These are phyloP conservation scores for Sclerotinia spermophila DNA, from an alignment of 2,329 filamentous ascomycete species.

Conservation along the genomic window DNA sequence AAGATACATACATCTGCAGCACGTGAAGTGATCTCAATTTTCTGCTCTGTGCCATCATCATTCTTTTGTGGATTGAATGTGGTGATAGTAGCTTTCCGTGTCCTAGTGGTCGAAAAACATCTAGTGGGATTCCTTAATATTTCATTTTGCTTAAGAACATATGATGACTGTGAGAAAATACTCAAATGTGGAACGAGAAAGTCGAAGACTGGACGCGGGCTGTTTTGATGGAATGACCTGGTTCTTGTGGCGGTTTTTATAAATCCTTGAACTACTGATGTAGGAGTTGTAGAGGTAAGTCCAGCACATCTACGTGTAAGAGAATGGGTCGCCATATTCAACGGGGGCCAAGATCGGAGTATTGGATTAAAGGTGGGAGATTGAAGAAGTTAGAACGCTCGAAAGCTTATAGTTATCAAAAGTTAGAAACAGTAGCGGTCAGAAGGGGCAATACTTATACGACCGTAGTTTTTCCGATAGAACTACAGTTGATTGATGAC, in stretches of 20 bases:
- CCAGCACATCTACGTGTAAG: constrained; percentile 29
- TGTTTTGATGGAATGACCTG: constrained; percentile 30
- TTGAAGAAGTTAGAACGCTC: not conserved
- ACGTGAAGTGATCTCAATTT: constrained; percentile 76
- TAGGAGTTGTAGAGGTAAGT: constrained; percentile 21
- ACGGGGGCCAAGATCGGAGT: not conserved
- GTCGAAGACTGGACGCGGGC: constrained; percentile 31
- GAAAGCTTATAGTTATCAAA: not conserved
- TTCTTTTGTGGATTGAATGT: constrained; percentile 71
- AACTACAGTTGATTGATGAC: not conserved
- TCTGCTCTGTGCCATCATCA: constrained; percentile 81
- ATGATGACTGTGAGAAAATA: not conserved
- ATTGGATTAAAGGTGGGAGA: not conserved
- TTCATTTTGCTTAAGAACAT: not conserved
- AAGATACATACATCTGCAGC: constrained; percentile 64
- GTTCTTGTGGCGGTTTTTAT: constrained; percentile 28
- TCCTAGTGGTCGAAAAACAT: constrained; percentile 26
- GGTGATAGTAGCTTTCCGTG: constrained; percentile 25
- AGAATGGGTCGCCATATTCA: constrained; percentile 30
- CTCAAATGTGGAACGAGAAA: constrained; percentile 32
- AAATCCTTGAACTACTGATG: constrained; percentile 32
- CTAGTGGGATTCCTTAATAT: not conserved
- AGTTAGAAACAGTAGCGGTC: constrained; percentile 7
- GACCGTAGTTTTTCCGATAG: not conserved
- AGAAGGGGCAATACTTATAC: not conserved